A percentile compares a stretch with the other conserved stretches of the same genome.
Conservation (phyloP, 2,329 filamentous ascomycete species). For the Bipolaris bicolor region DNA sequence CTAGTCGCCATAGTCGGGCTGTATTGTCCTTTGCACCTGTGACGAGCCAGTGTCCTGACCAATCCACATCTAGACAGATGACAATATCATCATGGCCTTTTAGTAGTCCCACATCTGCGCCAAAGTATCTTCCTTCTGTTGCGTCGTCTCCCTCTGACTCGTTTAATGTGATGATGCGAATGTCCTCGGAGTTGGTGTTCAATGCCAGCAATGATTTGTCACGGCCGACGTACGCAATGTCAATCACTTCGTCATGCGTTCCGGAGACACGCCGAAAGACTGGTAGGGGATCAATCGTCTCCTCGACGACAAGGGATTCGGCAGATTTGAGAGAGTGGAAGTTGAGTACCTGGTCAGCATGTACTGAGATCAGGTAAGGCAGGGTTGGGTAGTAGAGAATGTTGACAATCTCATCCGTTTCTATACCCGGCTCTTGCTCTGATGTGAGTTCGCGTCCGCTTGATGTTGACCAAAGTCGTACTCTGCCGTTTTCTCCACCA, state of each 20-base stretch:
- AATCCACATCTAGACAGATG: constrained; percentile 91
- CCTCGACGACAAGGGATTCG: constrained; percentile 43
- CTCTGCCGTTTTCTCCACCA: constrained; percentile 79
- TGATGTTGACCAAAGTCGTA: constrained; percentile 83
- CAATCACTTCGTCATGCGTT: constrained; percentile 97
- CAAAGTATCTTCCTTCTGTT: constrained; percentile 70
- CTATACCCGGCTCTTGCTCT: constrained; percentile 67
- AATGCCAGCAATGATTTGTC: constrained; percentile 84
- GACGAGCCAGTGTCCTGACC: constrained; percentile 95
- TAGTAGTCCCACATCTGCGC: constrained; percentile 83
- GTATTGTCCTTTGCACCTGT: constrained; percentile 98
- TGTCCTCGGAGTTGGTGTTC: constrained; percentile 93
- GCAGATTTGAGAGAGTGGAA: constrained; percentile 67
- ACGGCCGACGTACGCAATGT: constrained; percentile 82
- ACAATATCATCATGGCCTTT: constrained; percentile 95
- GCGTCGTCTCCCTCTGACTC: constrained; percentile 35
- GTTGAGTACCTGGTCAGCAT: constrained; percentile 86
- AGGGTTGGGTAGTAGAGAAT: constrained; percentile 70
- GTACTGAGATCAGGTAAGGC: constrained; percentile 77
- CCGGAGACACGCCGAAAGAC: constrained; percentile 83
- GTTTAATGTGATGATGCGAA: constrained; percentile 79
- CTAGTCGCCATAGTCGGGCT: constrained; percentile 86
- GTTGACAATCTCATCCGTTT: constrained; percentile 72
- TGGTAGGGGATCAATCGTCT: constrained; percentile 63
- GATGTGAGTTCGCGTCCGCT: constrained; percentile 79